Evolutionary conservation across 345 rosid species (phyloP).

Genomic region (Sisymbrium altissimum): DNA sequence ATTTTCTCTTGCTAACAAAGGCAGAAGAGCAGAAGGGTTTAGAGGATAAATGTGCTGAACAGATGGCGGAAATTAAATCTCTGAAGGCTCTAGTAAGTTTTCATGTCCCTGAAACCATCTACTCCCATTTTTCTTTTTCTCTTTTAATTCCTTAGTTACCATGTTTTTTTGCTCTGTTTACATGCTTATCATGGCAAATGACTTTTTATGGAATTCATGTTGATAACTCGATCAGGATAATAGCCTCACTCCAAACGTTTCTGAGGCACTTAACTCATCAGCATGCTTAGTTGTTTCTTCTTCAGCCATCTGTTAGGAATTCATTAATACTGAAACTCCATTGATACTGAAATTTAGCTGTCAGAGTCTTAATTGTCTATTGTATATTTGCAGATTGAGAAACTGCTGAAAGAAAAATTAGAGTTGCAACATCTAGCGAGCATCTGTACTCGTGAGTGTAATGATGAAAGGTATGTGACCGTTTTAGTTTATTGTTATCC

Average conservation of each 20-base stretch:
- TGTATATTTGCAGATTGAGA: slow-evolving; percentile 64
- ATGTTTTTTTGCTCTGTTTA: not conserved
- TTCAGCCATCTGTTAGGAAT: not conserved
- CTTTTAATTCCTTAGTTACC: not conserved
- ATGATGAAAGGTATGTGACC: slow-evolving; percentile 59
- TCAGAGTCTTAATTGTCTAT: slow-evolving; percentile 12
- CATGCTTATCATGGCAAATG: not conserved
- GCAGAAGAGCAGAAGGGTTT: slow-evolving; percentile 59
- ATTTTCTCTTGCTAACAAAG: slow-evolving; percentile 44
- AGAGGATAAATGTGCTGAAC: slow-evolving; percentile 58
- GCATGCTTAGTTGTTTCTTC: slow-evolving; percentile 3
- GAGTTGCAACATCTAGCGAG: slow-evolving; percentile 71
- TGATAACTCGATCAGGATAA: not conserved
- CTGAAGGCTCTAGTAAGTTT: slow-evolving; percentile 58
- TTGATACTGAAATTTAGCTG: not conserved
- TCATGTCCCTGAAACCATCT: slow-evolving; percentile 3
- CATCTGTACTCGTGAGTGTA: slow-evolving; percentile 67
- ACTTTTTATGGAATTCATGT: slow-evolving; percentile 7
- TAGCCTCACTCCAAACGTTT: slow-evolving; percentile 1
- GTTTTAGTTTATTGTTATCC: slow-evolving; percentile 17
- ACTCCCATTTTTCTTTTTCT: not conserved
- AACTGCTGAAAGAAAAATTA: slow-evolving; percentile 64
- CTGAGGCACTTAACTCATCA: not conserved
- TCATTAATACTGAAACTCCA: not conserved
- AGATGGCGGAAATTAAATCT: slow-evolving; percentile 63